Evolutionary conservation across 345 rosid genomes (phyloP).

Genomic region (Hypericum perforatum): DNA sequence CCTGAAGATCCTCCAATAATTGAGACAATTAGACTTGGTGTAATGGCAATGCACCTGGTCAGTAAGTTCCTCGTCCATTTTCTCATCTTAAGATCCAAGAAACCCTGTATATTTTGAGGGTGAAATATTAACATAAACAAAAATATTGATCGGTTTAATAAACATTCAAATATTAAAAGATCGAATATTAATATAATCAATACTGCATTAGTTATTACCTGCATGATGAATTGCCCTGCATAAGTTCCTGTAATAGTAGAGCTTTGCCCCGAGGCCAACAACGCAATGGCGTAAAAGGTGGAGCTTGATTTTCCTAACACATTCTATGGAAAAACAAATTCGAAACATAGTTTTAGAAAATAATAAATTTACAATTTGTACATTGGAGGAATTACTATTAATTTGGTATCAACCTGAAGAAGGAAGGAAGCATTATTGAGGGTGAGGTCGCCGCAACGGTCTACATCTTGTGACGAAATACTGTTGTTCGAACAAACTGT

Average conservation of each 20-base stretch:
- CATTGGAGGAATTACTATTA: too few species aligned
- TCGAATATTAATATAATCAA: too few species aligned
- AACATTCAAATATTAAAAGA: too few species aligned
- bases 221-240: constrained; percentile 64
- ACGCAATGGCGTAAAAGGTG: constrained; percentile 43
- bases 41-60: constrained; percentile 51
- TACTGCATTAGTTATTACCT: constrained; percentile 17
- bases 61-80: constrained; percentile 48
- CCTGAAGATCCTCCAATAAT: constrained; percentile 51
- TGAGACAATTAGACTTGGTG: constrained; percentile 53
- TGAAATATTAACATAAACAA: too few species aligned
- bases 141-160: too few species aligned
- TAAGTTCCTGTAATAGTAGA: constrained; percentile 61
- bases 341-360: not conserved
- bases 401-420: constrained; percentile 31
- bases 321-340: constrained; percentile 30
- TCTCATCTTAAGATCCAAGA: constrained; percentile 51
- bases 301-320: constrained; percentile 54
- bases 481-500: constrained; percentile 31
- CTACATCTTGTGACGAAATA: constrained; percentile 13
- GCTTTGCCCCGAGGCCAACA: constrained; percentile 67
- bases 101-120: constrained; percentile 30
- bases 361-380: not conserved
- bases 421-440: constrained; percentile 66
- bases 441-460: constrained; percentile 41